Evolutionary conservation across 306 rosid genomes (phyloP), one percentile per base, ranked within the genome.

Genomic region (Casuarina cunninghamiana): DNA sequence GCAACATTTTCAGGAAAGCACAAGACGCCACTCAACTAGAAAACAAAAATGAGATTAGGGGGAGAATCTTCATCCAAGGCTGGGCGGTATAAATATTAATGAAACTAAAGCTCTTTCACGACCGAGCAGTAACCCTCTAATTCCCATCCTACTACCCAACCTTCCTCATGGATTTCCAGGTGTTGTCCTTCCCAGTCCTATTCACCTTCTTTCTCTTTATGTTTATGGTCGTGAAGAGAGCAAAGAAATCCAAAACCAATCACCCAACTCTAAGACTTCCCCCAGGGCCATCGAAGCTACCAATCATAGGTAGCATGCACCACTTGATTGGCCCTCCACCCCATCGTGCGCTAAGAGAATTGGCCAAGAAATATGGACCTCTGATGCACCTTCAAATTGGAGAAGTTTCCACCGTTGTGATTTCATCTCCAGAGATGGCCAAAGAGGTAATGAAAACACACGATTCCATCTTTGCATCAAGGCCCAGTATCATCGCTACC

Each of bases 251-350:
- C 32, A 26, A 26, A 26, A 26, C 32, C 32, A 26, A 26, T 26
- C 32, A 26, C 32, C 32, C 32, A 35, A 60, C 57, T 26, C 58
- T 71, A 41, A 74, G 74, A 3, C 70, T 77, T n/a, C 87, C 83
- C 6, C 83, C 83, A 1, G 83, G 79, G 2, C 89, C 84, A 77
- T 41, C 70, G 74, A 79, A 70, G 61, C 78, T 82, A 41, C 86
- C 84, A 0, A 55, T 77, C 0, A 37, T 77, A 5, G 77, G 82
- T 12, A 79, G 72, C 63, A 19, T 79, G 26, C 79, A 68, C 55
- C 71, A 78, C 26, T 5, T 78, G 0, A 26, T 51, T 38, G 55
- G 77, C 19, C 19, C 75, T 35, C 5, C 71, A 3, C 80, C 78
- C 5, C 80, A 75, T 43, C 60, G 46, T 6, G 15, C 63, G 46